Evolutionary conservation across 108 stramenopile species (phyloP).

Genomic region (Pseudonitzschia delicatissima): DNA sequence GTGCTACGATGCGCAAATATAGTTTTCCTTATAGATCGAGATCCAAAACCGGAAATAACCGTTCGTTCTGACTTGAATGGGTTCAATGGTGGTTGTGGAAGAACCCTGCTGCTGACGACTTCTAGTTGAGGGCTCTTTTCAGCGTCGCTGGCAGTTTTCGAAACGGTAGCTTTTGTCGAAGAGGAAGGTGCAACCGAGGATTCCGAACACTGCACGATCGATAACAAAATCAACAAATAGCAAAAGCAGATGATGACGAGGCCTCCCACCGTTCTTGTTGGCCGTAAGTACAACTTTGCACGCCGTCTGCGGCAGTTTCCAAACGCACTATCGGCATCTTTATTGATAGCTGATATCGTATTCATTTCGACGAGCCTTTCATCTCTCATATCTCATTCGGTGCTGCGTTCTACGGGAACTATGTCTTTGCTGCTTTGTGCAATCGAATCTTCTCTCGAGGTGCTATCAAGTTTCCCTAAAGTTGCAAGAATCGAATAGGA

Average conservation of each 20-base stretch:
- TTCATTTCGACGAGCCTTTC: too few relatives aligned
- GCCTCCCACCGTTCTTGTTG: neutral
- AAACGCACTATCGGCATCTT: neutral
- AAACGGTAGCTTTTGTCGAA: neutral
- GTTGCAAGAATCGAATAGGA: too few relatives aligned
- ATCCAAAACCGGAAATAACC: conserved; percentile 26
- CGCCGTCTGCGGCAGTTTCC: too few relatives aligned
- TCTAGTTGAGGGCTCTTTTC: too few relatives aligned
- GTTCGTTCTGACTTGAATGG: conserved; percentile 11
- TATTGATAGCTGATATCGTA: too few relatives aligned
- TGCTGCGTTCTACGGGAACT: too few relatives aligned
- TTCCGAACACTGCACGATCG: neutral
- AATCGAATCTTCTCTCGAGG: too few relatives aligned
- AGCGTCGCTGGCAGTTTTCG: neutral
- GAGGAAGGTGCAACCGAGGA: neutral
- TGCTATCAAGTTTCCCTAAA: too few relatives aligned
- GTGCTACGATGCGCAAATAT: conserved; percentile 9
- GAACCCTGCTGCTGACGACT: too few relatives aligned
- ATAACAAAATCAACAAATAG: neutral
- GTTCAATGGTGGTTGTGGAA: neutral
- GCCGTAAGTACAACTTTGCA: too few relatives aligned
- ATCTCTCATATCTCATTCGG: too few relatives aligned
- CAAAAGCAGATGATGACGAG: neutral
- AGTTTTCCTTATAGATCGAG: conserved; percentile 22
- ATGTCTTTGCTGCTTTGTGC: too few relatives aligned